Conservation (phyloP, 2,329 filamentous ascomycete species). For the Amauroascus niger region DNA sequence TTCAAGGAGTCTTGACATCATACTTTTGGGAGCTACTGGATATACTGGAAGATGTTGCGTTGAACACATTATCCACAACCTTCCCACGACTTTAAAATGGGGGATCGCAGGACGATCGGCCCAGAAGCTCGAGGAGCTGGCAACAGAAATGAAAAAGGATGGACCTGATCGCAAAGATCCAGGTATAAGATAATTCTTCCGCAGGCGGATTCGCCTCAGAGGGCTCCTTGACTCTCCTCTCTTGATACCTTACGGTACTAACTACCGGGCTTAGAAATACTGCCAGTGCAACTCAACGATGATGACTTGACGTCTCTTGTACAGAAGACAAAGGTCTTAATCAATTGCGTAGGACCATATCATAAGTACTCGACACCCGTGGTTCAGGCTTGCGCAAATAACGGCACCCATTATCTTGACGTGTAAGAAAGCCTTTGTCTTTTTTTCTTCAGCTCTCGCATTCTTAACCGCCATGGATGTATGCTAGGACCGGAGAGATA, state of each 20-base stretch:
- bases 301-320: constrained; percentile 44
- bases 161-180: constrained; percentile 63
- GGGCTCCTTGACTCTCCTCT: background rate
- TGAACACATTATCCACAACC: constrained; percentile 60
- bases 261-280: constrained; percentile 28
- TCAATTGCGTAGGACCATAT: constrained; percentile 56
- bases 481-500: constrained; percentile 48
- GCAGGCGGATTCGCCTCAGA: too few species aligned
- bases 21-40: constrained; percentile 61
- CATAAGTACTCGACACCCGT: constrained; percentile 55
- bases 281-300: constrained; percentile 41
- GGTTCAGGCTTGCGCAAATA: constrained; percentile 54
- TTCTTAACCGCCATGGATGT: background rate
- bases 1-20: constrained; percentile 50
- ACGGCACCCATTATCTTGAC: constrained; percentile 59
- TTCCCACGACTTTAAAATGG: constrained; percentile 75
- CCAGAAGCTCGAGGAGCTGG: constrained; percentile 60
- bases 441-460: background rate
- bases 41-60: constrained; percentile 73
- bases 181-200: constrained; percentile 46
- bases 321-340: constrained; percentile 48
- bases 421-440: constrained; percentile 35
- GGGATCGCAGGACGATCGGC: constrained; percentile 75
- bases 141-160: constrained; percentile 54
- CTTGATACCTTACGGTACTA: background rate